A percentile compares a stretch with the other conserved stretches of the same genome.
Evolutionary conservation across 176 grass and related monocot species (phyloP).

Genomic region (Ananas comosus): DNA sequence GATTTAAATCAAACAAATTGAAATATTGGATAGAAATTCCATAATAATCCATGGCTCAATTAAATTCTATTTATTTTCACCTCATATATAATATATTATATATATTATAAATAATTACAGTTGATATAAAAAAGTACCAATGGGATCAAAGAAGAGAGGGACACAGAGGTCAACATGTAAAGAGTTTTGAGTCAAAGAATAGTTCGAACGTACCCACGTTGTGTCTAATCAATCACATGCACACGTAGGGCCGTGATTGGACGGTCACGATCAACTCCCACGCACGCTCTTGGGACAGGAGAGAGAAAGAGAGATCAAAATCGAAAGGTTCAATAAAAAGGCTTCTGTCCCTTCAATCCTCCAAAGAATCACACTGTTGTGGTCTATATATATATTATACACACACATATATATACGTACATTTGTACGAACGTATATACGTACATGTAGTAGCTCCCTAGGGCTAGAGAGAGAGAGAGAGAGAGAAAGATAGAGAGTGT

Average conservation of each 20-base stretch:
- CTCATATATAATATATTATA: too few species aligned
- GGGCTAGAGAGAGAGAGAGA: background rate
- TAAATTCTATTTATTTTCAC: too few species aligned
- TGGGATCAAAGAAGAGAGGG: too few species aligned
- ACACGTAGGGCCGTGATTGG: background rate
- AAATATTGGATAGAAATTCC: too few species aligned
- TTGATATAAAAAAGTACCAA: too few species aligned
- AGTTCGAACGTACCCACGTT: background rate
- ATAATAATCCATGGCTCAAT: too few species aligned
- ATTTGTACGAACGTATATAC: background rate
- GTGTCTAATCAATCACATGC: background rate
- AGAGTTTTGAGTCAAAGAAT: background rate
- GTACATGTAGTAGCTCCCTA: background rate
- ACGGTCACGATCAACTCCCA: constrained; percentile 6
- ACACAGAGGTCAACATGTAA: background rate
- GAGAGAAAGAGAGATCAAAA: too few species aligned
- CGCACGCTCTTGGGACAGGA: background rate
- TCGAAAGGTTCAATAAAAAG: background rate
- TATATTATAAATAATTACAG: too few species aligned
- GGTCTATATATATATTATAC: background rate
- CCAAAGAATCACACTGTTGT: background rate
- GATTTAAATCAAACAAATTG: too few species aligned
- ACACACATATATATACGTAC: background rate
- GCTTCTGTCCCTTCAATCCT: background rate
- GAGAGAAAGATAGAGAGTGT: background rate